Evolutionary conservation across 2,329 filamentous ascomycete species (phyloP), one percentile per base, ranked within the genome.

Genomic region (Aspergillus sp.): DNA sequence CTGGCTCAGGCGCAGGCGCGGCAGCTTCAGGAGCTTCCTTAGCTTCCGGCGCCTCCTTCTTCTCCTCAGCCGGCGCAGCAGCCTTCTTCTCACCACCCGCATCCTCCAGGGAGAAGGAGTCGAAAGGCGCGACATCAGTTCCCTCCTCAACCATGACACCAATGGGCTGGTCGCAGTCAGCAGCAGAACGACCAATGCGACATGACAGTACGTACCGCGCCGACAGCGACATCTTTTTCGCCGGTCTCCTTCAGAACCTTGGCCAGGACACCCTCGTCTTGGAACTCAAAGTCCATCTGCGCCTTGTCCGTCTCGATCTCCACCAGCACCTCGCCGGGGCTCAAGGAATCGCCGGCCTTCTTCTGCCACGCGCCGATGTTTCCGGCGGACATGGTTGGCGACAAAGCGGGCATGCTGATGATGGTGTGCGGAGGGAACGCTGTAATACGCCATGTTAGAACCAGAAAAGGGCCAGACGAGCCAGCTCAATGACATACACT

Each of bases 201-300:
- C 13, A 40, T 42, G 40, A 37, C 32, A 43, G 51, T 33, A 78
- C 86, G 69, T 77, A 98, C 91, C 66, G 82, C 91, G 62, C 91
- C 91, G 52, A 98, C 86, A 17, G 89, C 63, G 42, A 98, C 71
- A 61, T 98, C 91, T 73, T 96, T 98, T 64, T 81, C 82, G 46
- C 93, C 93, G 39, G 82, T 80, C 28, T 94, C 83, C 69, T 86
- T 91, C 56, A 98, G 71, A 44, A 96, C 75, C 75, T 94, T 94
- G 54, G 91, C 89, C 48, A 98, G 74, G 40, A 93, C 75, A 71
- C 89, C 91, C 61, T 96, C 91, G 57, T 98, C 91, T 67, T 98
- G 91, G 68, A 93, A 96, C 67, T 98, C 91, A 62, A 98, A 96
- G 71, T 98, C 91, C 91, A 98, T 98, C 71, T 96, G 91, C 45